Conservation (phyloP, 345 rosid genomes). For the Angophora floribunda region DNA sequence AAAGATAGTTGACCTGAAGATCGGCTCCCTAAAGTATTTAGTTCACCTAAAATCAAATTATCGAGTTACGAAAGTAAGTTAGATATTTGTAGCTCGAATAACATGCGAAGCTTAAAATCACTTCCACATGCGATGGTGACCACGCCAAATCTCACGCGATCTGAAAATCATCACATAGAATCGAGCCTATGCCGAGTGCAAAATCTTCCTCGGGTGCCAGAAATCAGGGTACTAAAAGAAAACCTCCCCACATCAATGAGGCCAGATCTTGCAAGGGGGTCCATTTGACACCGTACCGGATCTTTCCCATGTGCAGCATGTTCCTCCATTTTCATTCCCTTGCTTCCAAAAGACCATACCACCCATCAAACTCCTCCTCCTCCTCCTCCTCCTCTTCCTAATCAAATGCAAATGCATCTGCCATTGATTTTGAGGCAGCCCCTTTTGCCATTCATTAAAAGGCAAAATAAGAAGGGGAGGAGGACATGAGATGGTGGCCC, state of each 20-base stretch:
- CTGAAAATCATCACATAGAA: not conserved
- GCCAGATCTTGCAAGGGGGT: not conserved
- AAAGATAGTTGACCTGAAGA: too few relatives aligned
- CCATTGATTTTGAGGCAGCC: not conserved
- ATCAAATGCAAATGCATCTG: not conserved
- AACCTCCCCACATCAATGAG: not conserved
- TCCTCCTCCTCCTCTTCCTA: not conserved
- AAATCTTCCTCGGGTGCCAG: not conserved
- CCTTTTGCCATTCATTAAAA: not conserved
- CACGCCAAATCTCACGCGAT: not conserved
- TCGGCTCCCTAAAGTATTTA: not conserved
- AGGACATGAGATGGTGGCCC: not conserved
- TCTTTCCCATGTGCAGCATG: conserved; percentile 19
- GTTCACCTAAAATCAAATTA: not conserved
- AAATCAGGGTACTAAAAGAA: not conserved
- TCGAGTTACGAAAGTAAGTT: not conserved
- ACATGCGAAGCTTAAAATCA: not conserved
- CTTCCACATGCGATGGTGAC: not conserved
- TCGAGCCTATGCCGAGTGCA: not conserved
- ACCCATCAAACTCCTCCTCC: not conserved
- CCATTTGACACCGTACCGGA: not conserved
- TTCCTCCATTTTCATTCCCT: not conserved
- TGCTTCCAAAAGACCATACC: not conserved
- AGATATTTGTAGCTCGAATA: too few relatives aligned
- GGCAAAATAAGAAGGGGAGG: not conserved